Conservation (phyloP, 805 yeast species). For the Isabelozyma gotoi region DNA sequence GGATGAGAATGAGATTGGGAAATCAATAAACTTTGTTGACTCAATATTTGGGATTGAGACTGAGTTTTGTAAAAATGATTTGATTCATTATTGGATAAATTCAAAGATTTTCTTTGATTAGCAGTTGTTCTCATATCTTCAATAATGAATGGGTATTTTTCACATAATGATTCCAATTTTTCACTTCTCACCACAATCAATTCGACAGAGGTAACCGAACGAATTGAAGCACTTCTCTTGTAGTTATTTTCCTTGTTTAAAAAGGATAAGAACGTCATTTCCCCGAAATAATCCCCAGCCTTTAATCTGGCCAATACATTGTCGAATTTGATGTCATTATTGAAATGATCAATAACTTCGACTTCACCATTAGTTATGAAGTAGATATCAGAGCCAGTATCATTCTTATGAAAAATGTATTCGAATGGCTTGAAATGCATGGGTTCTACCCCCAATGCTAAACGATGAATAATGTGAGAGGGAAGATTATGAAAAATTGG, state of each 20-base stretch:
- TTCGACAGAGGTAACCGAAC: constrained; percentile 61
- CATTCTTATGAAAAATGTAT: constrained; percentile 59
- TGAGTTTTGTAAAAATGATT: not conserved
- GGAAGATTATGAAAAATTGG: constrained; percentile 63
- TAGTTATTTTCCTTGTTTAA: constrained; percentile 29
- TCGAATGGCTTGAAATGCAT: constrained; percentile 54
- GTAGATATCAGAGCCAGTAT: constrained; percentile 60
- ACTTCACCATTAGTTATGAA: constrained; percentile 70
- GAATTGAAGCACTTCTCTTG: constrained; percentile 59
- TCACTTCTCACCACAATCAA: constrained; percentile 59
- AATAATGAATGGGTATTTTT: constrained; percentile 55
- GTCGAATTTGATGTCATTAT: constrained; percentile 24
- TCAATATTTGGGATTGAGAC: not conserved
- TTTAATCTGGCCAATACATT: constrained; percentile 56
- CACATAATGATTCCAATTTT: constrained; percentile 52
- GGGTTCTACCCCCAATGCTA: constrained; percentile 66
- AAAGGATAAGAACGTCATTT: constrained; percentile 64
- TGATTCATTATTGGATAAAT: constrained; percentile 10
- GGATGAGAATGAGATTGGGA: not conserved
- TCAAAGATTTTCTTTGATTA: constrained; percentile 41
- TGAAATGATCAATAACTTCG: constrained; percentile 51
- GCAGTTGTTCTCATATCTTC: constrained; percentile 65
- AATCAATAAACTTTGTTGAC: not conserved
- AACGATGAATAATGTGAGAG: constrained; percentile 55
- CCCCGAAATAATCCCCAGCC: constrained; percentile 71